Percentiles rank a stretch among this genome's conserved stretches.
Conservation (phyloP, 352 stramenopile species). For the Globisporangium takayamanum region DNA sequence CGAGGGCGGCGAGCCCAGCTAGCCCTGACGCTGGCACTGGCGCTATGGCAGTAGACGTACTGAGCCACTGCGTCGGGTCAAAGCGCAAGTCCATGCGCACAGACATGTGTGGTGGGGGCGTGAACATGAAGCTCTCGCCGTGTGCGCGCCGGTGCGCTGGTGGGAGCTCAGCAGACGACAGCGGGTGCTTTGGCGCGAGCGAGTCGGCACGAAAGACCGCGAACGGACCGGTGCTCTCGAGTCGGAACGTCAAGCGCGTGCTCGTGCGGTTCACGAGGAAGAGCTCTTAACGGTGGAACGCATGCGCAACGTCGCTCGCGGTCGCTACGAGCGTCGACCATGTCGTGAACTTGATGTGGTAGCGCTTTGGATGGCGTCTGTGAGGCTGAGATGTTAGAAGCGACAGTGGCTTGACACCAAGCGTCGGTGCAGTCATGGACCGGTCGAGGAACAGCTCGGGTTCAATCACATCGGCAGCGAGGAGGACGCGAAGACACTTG, state of each 20-base stretch:
- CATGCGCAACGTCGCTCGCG: slow-evolving; percentile 17
- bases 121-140: slow-evolving; percentile 66
- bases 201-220: slow-evolving; percentile 52
- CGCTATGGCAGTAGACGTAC: background rate
- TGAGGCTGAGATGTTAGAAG: background rate
- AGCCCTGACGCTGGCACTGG: slow-evolving; percentile 3
- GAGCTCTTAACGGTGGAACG: slow-evolving; percentile 45
- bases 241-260: slow-evolving; percentile 58
- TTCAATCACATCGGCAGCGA: slow-evolving; percentile 54
- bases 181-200: slow-evolving; percentile 50
- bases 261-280: slow-evolving; percentile 53
- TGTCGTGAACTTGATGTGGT: slow-evolving; percentile 69
- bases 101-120: slow-evolving; percentile 53
- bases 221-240: slow-evolving; percentile 62
- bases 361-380: slow-evolving; percentile 4
- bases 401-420: background rate
- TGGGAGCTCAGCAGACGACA: slow-evolving; percentile 46
- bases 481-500: slow-evolving; percentile 55
- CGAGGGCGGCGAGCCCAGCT: too few species aligned
- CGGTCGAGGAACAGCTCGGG: slow-evolving; percentile 63
- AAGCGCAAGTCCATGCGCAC: slow-evolving; percentile 67
- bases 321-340: slow-evolving; percentile 48
- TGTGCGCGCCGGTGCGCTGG: slow-evolving; percentile 46
- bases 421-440: background rate
- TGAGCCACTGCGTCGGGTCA: slow-evolving; percentile 18